A percentile compares a stretch with the other conserved stretches of the same genome.
Evolutionary conservation across 768 basidiomycete genomes (phyloP).

Genomic region (Tricholoma flavovirens): DNA sequence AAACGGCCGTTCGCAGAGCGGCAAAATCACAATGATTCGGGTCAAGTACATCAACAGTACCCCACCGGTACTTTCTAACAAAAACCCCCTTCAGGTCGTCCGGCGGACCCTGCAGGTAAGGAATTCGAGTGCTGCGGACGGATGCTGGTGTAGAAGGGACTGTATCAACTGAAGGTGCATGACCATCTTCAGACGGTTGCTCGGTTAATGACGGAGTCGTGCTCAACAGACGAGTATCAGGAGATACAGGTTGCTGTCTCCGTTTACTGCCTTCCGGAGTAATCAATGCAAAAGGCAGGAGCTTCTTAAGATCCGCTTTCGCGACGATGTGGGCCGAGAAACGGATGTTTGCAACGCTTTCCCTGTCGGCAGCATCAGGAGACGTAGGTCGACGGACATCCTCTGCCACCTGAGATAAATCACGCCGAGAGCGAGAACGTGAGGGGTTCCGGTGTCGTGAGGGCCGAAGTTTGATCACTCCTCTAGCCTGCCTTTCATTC

Average conservation of each 20-base stretch:
- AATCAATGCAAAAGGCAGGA: conserved; percentile 78
- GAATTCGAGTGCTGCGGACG: conserved; percentile 27
- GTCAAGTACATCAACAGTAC: conserved; percentile 79
- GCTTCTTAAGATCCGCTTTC: conserved; percentile 47
- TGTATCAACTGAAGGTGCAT: conserved; percentile 13
- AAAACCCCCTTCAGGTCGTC: conserved; percentile 72
- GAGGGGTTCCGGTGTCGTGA: conserved; percentile 47
- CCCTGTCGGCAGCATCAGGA: conserved; percentile 55
- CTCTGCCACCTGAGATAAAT: conserved; percentile 52
- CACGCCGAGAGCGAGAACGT: conserved; percentile 69
- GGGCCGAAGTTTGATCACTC: conserved; percentile 68
- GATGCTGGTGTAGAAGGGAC: conserved; percentile 34
- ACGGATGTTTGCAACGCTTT: conserved; percentile 69
- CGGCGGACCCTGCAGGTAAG: conserved; percentile 51
- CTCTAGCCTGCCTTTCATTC: conserved; percentile 56
- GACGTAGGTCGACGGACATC: conserved; percentile 53
- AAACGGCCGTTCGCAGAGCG: conserved; percentile 73
- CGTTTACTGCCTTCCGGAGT: conserved; percentile 56
- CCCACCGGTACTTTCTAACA: conserved; percentile 80
- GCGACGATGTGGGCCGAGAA: conserved; percentile 69
- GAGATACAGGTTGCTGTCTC: conserved; percentile 31
- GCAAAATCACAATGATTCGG: conserved; percentile 87
- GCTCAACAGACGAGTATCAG: conserved; percentile 22
- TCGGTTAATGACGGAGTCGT: conserved; percentile 21
- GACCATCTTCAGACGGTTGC: conserved; percentile 38